Evolutionary conservation across 495 filamentous ascomycete species (phyloP).

Genomic region (Neurospora sp.): DNA sequence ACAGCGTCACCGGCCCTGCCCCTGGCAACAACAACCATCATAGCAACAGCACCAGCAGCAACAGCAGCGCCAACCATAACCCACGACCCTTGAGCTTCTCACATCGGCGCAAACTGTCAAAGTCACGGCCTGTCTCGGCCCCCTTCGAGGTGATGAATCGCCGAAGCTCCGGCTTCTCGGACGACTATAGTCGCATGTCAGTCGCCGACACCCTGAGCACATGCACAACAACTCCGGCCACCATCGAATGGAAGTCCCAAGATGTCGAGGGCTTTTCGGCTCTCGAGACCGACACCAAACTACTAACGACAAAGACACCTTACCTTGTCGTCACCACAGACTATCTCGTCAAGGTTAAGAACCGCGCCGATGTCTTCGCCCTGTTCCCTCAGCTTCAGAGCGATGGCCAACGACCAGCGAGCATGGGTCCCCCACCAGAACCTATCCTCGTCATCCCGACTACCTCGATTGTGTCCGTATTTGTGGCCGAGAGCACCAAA

Average conservation of each 20-base stretch:
- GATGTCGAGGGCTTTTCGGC: slow-evolving; percentile 47
- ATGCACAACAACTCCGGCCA: slow-evolving; percentile 1
- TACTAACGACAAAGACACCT: slow-evolving; percentile 78
- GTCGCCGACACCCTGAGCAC: slow-evolving; percentile 13
- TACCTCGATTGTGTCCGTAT: slow-evolving; percentile 64
- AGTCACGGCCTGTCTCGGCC: slow-evolving; percentile 13
- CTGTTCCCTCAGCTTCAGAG: slow-evolving; percentile 26
- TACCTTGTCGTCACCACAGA: slow-evolving; percentile 85
- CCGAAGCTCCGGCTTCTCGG: slow-evolving; percentile 17
- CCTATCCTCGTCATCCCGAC: slow-evolving; percentile 45
- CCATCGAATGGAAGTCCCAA: slow-evolving; percentile 30
- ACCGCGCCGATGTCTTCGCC: slow-evolving; percentile 49
- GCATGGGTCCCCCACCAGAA: slow-evolving; percentile 10
- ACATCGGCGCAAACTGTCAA: slow-evolving; percentile 17
- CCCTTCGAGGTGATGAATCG: slow-evolving; percentile 8
- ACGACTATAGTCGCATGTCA: slow-evolving; percentile 17
- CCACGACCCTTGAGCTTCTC: background rate
- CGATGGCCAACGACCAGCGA: slow-evolving; percentile 2
- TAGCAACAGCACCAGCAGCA: slow-evolving; percentile 2
- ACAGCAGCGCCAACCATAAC: background rate
- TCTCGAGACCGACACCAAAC: slow-evolving; percentile 66
- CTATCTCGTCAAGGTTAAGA: slow-evolving; percentile 73
- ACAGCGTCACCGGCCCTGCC: background rate
- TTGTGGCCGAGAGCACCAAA: slow-evolving; percentile 67
- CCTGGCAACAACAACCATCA: background rate